Base-by-base conservation (phyloP, 1,139 yeast species). In the Pichiaceae sp. region DNA sequence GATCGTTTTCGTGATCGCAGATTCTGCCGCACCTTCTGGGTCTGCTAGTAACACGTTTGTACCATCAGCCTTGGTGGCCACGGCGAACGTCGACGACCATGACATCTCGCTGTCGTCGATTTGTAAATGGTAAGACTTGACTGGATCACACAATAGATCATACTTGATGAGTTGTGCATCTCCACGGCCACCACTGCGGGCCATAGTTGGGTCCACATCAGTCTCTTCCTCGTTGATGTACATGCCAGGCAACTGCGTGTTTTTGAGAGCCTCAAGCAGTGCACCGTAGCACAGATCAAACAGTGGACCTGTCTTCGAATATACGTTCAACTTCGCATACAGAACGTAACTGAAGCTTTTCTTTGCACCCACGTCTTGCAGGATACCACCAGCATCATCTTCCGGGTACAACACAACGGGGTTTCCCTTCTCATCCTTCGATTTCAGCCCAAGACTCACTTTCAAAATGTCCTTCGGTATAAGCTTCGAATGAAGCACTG, bases 21-120 rank as follows among this genome's bases (percentile, higher is more conserved):
- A 89, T 54, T 84, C 95, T 4, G 86, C 80, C 46, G 80, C 91
- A 8, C 91, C 91, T 54, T 82, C 89, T 33, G 83, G 53, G 49
- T 83, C 94, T 2, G 83, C 75, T 38, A 84, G 56, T 27, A 83
- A 51, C 1, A 75, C 64, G 1, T 69, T 50, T 27, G 53, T 45
- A 2, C 42, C 33, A 2, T 31, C 31, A 1, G 25, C 25, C 54
- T 3, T 54, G 4, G 36, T 38, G 4, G 33, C 27, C 34, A 42
- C 40, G 12, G 94, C 95, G 55, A 75, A 82, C 41, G 80, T 78
- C 9, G 84, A 73, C 11, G 81, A 66, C 44, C 67, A 64, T 2
- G 74, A 71, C 4, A 70, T 50, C 3, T 52, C 50, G 7, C 15
- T 8, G 1, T 47, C 47, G 38, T 66, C 59, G 31, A 79, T 48